Conservation (phyloP, 352 stramenopile genomes). For the Pythium grandisporangium region DNA sequence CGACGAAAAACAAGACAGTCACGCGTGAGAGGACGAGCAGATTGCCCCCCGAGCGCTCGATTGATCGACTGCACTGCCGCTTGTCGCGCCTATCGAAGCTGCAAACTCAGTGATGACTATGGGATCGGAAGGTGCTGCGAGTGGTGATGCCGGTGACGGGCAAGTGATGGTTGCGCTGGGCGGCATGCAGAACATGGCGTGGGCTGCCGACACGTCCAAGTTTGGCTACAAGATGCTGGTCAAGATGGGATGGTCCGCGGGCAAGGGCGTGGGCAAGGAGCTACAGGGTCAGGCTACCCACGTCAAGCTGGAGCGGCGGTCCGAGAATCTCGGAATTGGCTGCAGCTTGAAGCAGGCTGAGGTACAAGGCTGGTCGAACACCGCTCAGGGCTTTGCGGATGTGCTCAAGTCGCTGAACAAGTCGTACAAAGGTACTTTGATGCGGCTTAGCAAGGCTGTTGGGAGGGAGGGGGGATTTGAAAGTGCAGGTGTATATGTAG, state of each 20-base stretch:
- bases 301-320: constrained; percentile 82
- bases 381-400: constrained; percentile 67
- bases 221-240: constrained; percentile 93
- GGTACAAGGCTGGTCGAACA: constrained; percentile 83
- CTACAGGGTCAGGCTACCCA: constrained; percentile 84
- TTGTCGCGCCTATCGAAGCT: too few species aligned
- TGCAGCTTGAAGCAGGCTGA: constrained; percentile 85
- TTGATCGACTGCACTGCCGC: too few species aligned
- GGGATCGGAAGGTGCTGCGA: neutral
- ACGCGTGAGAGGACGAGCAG: too few species aligned
- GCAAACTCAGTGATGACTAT: too few species aligned
- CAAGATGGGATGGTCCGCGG: constrained; percentile 95
- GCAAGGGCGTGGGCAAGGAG: constrained; percentile 90
- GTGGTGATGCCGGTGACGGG: constrained; percentile 10
- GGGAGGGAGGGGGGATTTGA: too few species aligned
- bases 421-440: constrained; percentile 38
- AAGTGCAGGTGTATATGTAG: too few species aligned
- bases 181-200: constrained; percentile 85
- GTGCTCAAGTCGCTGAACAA: constrained; percentile 83
- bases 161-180: constrained; percentile 71
- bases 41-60: too few species aligned
- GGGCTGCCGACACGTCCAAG: constrained; percentile 85
- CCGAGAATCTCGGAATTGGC: constrained; percentile 87
- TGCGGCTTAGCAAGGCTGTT: too few species aligned
- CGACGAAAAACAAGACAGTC: too few species aligned